phyloP scores from a whole-genome alignment of 2,329 filamentous ascomycete species.

The Tolypocladium sp. region DNA sequence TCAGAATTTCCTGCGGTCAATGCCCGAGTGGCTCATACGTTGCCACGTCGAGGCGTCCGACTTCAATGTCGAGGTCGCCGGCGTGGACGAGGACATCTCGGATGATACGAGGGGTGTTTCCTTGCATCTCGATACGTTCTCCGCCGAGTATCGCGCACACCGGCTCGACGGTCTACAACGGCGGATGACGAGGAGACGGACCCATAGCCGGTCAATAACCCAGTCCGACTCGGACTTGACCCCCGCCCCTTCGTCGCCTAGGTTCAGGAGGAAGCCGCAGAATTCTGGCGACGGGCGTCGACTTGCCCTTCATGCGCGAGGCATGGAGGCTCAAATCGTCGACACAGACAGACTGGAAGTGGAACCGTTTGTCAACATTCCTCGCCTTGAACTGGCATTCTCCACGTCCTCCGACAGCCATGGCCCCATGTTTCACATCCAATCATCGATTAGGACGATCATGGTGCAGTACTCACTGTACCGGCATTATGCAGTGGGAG shows the following conservation, averaged over 20 bases:
- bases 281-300: constrained; percentile 67
- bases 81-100: constrained; percentile 76
- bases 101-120: constrained; percentile 73
- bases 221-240: constrained; percentile 58
- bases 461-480: constrained; percentile 87
- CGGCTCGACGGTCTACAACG: constrained; percentile 56
- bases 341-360: constrained; percentile 78
- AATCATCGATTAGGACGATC: constrained; percentile 70
- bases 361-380: constrained; percentile 79
- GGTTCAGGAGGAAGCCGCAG: constrained; percentile 41
- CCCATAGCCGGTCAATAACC: constrained; percentile 61
- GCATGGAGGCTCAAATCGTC: constrained; percentile 83
- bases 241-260: constrained; percentile 26
- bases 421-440: constrained; percentile 80
- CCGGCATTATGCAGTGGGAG: constrained; percentile 79
- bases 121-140: constrained; percentile 80
- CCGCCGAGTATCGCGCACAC: constrained; percentile 79
- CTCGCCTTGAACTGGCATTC: constrained; percentile 78
- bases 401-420: constrained; percentile 79
- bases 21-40: constrained; percentile 79
- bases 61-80: constrained; percentile 84
- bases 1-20: constrained; percentile 62
- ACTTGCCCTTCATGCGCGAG: constrained; percentile 69
- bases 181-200: constrained; percentile 56
- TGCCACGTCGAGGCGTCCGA: constrained; percentile 80